Evolutionary conservation across 768 basidiomycete species (phyloP), one percentile per base, ranked within the genome.

Genomic region (Boletus rubropictus): DNA sequence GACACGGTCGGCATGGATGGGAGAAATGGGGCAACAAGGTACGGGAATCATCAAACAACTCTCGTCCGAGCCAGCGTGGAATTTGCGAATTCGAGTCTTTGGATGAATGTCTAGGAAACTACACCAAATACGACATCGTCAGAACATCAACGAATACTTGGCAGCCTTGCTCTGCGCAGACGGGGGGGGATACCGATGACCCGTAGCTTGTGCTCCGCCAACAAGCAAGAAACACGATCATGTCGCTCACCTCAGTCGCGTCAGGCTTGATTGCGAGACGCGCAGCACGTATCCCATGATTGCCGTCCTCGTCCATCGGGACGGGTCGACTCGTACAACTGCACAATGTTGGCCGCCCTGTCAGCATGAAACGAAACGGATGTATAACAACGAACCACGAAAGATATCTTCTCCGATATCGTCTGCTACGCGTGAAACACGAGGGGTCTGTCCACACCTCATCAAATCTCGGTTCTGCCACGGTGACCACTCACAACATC

Each of bases 191-290:
- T 7, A 24, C 33, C 17, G 5, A 25, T 14, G 20, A 36, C 21
- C 27, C 44, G 49, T 11, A 53, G 42, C 18, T 48, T 54, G 14
- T 53, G 45, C 20, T 38, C 58, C 18, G 40, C 55, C 52, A 59
- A 31, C 32, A 61, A 20, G 24, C 55, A 58, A 36, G 58, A 58
- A 57, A 32, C 4, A 60, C 58, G 36, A 59, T 43, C 37, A 48
- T 33, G 24, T 61, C 55, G 39, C 22, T 39, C 39, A 51, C 32
- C 27, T 49, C 45, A 10, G 6, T 27, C 31, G 52, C 24, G 24
- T 57, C 55, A 7, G 48, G 49, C 22, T 37, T 57, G 31, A 59
- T 51, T 9, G 40, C 7, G 14, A 60, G 58, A 17, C n/a, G 28
- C 6, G 54, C 24, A 14, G 47, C 29, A n/a, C 11, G 21, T 7